Evolutionary conservation across 2,329 filamentous ascomycete genomes (phyloP).

Genomic region (Colletotrichum neosansevieriae): DNA sequence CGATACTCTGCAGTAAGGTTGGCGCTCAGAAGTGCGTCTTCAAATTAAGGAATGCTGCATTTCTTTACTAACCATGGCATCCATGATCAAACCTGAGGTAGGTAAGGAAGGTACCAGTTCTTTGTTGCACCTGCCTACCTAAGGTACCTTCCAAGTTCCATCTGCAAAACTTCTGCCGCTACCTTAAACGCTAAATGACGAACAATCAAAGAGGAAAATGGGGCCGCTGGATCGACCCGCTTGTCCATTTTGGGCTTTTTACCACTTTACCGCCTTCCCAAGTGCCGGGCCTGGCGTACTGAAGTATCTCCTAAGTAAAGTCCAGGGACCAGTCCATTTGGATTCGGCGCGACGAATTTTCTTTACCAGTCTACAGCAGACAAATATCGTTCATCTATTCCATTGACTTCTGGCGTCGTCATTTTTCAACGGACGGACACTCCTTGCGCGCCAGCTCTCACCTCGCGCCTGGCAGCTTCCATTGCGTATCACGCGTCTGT

Average conservation of each 20-base stretch:
- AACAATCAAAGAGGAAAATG: conserved; percentile 21
- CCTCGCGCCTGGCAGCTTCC: neutral
- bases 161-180: conserved; percentile 1
- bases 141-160: too few species aligned
- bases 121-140: neutral
- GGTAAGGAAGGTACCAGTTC: neutral
- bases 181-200: conserved; percentile 20
- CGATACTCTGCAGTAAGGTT: neutral
- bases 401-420: conserved; percentile 22
- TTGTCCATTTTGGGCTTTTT: conserved; percentile 13
- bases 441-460: conserved; percentile 18
- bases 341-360: neutral
- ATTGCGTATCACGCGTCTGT: conserved; percentile 3
- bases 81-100: too few species aligned
- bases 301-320: neutral
- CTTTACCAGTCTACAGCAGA: neutral
- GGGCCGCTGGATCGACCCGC: conserved; percentile 8
- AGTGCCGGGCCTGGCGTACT: conserved; percentile 13
- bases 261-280: conserved; percentile 10
- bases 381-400: conserved; percentile 8
- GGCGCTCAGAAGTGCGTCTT: neutral
- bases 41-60: neutral
- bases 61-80: neutral
- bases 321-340: conserved; percentile 14
- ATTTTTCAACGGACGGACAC: conserved; percentile 22